Base-by-base conservation (phyloP, 805 yeast genomes). In the Metschnikowia bowlesiae region DNA sequence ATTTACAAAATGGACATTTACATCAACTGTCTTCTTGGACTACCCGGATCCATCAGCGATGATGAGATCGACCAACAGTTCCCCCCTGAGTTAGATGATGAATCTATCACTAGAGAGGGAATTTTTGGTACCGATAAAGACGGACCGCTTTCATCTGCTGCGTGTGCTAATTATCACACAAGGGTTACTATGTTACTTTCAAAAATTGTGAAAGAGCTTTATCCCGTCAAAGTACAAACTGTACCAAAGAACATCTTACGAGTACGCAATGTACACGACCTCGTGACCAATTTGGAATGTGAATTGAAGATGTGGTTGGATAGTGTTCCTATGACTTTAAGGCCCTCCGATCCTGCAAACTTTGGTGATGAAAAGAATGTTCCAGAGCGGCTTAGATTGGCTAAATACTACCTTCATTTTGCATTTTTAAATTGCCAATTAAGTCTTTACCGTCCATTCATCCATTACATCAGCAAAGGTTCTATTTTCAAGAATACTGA, bases 1-100 rank as follows among this genome's bases (percentile, higher is more conserved):
- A 84, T 90, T 54, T 86, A 87, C 65, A 90, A 90, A 64, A 86
- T 89, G 85, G 97, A 91, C 62, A 82, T 89, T 40, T 90, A 91
- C 64, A 87, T 89, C 60, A 88, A 87, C 64, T 86, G 96, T 8
- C 83, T 90, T 71, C 65, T 91, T 55, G 97, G 96, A 1, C 72
- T 90, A 46, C 97, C 97, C 0, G 73, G 89, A 51, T 80, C 90
- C 2, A 79, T 89, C 14, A 73, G 81, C 44, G 86, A 84, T 53
- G 87, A 84, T 54, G 96, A 89, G 57, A 83, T 88, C 55, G 96
- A 90, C 67, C 97, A 90, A 65, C 91, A 85, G 46, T 73, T 89
- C 55, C 97, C 97, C 0, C 69, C 79, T 33, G 96, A 89, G 61
- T 70, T 89, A 34, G 96, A 89, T 61, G 97, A 90, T 67, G 95